phyloP scores from a whole-genome alignment of 306 rosid species.

The Lagenaria siceraria region DNA sequence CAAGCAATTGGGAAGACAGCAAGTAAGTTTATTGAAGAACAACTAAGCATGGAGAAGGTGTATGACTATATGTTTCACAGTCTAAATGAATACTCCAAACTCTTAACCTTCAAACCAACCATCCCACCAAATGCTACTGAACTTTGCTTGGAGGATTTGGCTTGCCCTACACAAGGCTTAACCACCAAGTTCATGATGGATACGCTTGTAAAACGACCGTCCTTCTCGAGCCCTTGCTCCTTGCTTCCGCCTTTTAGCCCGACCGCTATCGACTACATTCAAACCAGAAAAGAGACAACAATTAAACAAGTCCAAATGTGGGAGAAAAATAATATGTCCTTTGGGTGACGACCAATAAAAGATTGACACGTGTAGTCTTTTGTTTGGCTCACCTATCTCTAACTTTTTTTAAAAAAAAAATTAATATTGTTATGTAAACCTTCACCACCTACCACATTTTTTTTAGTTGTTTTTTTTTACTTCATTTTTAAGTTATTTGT shows the following conservation, averaged over 20 bases:
- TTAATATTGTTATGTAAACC: too few species aligned
- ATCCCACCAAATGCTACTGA: constrained; percentile 36
- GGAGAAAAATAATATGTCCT: constrained; percentile 23
- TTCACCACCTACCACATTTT: too few species aligned
- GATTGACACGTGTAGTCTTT: too few species aligned
- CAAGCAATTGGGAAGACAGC: constrained; percentile 50
- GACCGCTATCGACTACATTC: constrained; percentile 22
- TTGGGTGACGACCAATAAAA: too few species aligned
- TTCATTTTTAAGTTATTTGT: too few species aligned
- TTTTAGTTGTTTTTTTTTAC: too few species aligned
- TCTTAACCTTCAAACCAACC: constrained; percentile 47
- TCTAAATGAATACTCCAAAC: constrained; percentile 44
- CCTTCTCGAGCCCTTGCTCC: constrained; percentile 35
- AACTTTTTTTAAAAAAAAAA: too few species aligned
- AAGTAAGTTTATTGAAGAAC: constrained; percentile 40
- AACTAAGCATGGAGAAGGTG: constrained; percentile 58
- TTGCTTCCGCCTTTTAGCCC: constrained; percentile 55
- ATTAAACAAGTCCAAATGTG: constrained; percentile 29
- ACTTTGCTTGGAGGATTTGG: constrained; percentile 56
- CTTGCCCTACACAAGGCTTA: constrained; percentile 27
- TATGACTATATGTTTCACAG: constrained; percentile 79
- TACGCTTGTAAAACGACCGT: constrained; percentile 51
- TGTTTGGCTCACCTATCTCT: too few species aligned
- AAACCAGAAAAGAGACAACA: constrained; percentile 24
- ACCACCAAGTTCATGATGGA: constrained; percentile 42